Conservation (phyloP, 2,329 filamentous ascomycete genomes). For the Westerdykella ornata region DNA sequence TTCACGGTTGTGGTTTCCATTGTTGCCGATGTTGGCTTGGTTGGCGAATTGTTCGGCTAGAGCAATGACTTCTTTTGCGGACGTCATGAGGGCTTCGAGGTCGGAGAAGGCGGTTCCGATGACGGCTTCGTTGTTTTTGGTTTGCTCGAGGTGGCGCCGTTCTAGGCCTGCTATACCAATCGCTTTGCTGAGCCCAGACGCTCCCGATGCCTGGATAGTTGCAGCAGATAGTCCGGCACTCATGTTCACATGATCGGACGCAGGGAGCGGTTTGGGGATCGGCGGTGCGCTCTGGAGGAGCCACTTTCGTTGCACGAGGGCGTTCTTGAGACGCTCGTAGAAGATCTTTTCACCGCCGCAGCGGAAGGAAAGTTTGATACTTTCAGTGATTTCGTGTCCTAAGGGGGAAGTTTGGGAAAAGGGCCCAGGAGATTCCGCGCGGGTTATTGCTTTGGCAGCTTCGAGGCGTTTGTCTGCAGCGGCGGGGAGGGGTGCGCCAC, state of each 20-base stretch:
- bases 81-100: slow-evolving; percentile 92
- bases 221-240: slow-evolving; percentile 7
- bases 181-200: slow-evolving; percentile 39
- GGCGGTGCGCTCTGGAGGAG: slow-evolving; percentile 83
- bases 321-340: slow-evolving; percentile 77
- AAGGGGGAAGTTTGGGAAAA: slow-evolving; percentile 45
- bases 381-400: slow-evolving; percentile 59
- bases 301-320: slow-evolving; percentile 92
- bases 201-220: slow-evolving; percentile 12
- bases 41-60: slow-evolving; percentile 81
- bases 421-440: slow-evolving; percentile 74
- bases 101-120: slow-evolving; percentile 95
- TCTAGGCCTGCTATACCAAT: slow-evolving; percentile 92
- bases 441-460: slow-evolving; percentile 33
- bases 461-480: slow-evolving; percentile 41
- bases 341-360: slow-evolving; percentile 85
- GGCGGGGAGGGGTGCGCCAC: slow-evolving; percentile 66
- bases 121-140: slow-evolving; percentile 86
- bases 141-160: slow-evolving; percentile 71
- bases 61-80: slow-evolving; percentile 90
- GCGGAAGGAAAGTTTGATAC: slow-evolving; percentile 87
- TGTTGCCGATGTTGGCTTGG: slow-evolving; percentile 50
- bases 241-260: slow-evolving; percentile 4
- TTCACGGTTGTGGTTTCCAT: slow-evolving; percentile 48
- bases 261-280: slow-evolving; percentile 58